These are phyloP conservation scores for Talaromyces marneffei DNA, from an alignment of 2,329 filamentous ascomycete species.

Conservation along the genomic window DNA sequence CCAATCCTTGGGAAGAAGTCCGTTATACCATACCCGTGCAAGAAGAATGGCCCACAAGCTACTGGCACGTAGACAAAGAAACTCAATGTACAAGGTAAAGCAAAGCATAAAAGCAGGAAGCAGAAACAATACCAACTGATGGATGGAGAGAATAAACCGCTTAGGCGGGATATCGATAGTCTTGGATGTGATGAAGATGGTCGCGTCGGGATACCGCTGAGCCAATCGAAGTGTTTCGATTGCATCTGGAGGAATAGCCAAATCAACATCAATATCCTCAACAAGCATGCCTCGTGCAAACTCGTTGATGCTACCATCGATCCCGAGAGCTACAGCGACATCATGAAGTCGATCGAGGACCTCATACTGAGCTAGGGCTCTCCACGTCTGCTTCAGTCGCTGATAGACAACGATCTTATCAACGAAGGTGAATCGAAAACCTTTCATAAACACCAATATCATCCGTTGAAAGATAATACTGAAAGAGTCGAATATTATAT, in stretches of 20 bases:
- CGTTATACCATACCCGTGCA: neutral
- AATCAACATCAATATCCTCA: neutral
- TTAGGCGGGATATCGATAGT: neutral
- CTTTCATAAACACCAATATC: neutral
- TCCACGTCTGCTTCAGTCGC: neutral
- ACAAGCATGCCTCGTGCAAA: slow-evolving; percentile 1
- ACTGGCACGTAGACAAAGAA: neutral
- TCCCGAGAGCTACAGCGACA: neutral
- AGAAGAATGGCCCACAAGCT: neutral
- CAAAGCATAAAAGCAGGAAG: neutral
- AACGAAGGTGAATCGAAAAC: neutral
- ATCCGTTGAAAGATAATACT: neutral
- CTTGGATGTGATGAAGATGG: neutral
- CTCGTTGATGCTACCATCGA: neutral
- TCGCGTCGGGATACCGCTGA: neutral
- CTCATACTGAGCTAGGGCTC: neutral
- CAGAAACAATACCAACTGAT: neutral
- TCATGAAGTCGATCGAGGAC: slow-evolving; percentile 1
- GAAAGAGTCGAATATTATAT: neutral
- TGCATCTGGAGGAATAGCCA: neutral
- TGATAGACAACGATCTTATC: neutral
- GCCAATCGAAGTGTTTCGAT: neutral
- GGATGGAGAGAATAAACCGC: neutral
- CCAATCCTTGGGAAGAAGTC: neutral
- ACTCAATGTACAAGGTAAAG: neutral